Evolutionary conservation across 805 yeast species (phyloP).

Genomic region (Cyberlindnera veronae): DNA sequence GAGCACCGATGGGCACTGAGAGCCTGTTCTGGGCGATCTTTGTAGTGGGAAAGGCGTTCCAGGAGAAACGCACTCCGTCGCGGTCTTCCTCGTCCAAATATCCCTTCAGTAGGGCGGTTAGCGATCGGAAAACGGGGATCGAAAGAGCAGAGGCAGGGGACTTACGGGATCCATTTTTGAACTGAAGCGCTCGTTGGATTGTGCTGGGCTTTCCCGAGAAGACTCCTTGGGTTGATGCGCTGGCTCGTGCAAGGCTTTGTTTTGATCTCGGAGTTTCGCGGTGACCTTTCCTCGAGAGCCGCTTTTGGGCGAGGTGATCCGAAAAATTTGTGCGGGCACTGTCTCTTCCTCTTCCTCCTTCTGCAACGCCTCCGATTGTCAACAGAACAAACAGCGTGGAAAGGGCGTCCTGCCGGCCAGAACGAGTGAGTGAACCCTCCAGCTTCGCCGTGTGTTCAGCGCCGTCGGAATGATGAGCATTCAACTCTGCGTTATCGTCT

Average conservation of each 20-base stretch:
- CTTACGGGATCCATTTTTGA: neutral
- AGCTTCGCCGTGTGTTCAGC: neutral
- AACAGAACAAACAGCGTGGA: neutral
- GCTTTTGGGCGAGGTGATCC: neutral
- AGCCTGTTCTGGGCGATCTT: constrained; percentile 49
- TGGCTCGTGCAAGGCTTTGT: neutral
- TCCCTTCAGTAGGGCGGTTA: constrained; percentile 5
- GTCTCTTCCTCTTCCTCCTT: neutral
- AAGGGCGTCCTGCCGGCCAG: neutral
- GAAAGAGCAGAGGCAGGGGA: neutral
- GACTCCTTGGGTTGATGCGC: no score
- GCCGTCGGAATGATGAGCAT: constrained; percentile 23
- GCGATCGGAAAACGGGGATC: neutral
- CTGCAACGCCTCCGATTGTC: neutral
- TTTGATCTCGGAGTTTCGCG: neutral
- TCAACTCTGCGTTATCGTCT: constrained; percentile 33
- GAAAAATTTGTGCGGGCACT: neutral
- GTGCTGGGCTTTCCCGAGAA: neutral
- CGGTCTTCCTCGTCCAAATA: constrained; percentile 22
- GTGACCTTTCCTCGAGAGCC: neutral
- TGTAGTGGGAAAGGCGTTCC: constrained; percentile 58
- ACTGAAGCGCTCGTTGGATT: neutral
- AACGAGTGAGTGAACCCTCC: constrained; percentile 1
- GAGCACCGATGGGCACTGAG: constrained; percentile 52
- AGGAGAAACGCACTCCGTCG: constrained; percentile 60